Percentiles rank a stretch among this genome's conserved stretches.
These are phyloP conservation scores for Aspergillus eucalypticola DNA, from an alignment of 2,329 filamentous ascomycete genomes.

Conservation along the genomic window DNA sequence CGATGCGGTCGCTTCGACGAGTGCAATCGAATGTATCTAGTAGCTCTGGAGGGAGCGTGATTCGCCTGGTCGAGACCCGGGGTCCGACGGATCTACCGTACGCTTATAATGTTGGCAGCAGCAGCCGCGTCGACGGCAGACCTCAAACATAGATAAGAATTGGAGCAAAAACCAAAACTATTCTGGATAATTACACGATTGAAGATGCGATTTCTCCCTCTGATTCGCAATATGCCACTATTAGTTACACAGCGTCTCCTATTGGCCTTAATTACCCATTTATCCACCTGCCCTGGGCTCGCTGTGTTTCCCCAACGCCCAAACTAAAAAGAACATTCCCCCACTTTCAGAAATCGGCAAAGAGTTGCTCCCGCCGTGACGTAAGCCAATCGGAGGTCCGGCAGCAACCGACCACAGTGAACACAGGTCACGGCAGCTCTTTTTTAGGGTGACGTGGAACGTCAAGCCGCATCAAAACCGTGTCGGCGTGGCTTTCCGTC, in stretches of 20 bases:
- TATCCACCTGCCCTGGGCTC: background rate
- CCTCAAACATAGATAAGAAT: background rate
- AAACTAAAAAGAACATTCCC: background rate
- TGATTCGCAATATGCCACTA: background rate
- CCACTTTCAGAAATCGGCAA: background rate
- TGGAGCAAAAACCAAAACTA: background rate
- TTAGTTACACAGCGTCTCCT: background rate
- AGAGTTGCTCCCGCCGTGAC: background rate
- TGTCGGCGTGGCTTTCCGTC: slow-evolving; percentile 16
- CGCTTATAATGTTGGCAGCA: slow-evolving; percentile 29
- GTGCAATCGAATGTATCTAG: slow-evolving; percentile 35
- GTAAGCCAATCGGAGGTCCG: slow-evolving; percentile 7
- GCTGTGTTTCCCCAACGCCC: background rate
- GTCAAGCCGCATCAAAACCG: background rate
- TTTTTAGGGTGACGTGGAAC: too few relatives aligned
- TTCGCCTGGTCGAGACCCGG: slow-evolving; percentile 36
- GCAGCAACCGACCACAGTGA: background rate
- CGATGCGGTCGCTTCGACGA: slow-evolving; percentile 36
- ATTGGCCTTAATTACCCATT: background rate
- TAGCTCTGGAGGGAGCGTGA: slow-evolving; percentile 42
- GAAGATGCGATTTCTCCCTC: background rate
- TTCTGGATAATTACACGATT: background rate
- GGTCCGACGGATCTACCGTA: slow-evolving; percentile 37
- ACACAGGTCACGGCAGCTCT: too few relatives aligned
- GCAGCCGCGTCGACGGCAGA: background rate